Evolutionary conservation across 164 flowering plant species (phyloP), one percentile per base, ranked within the genome.

Genomic region (Platanus orientalis): DNA sequence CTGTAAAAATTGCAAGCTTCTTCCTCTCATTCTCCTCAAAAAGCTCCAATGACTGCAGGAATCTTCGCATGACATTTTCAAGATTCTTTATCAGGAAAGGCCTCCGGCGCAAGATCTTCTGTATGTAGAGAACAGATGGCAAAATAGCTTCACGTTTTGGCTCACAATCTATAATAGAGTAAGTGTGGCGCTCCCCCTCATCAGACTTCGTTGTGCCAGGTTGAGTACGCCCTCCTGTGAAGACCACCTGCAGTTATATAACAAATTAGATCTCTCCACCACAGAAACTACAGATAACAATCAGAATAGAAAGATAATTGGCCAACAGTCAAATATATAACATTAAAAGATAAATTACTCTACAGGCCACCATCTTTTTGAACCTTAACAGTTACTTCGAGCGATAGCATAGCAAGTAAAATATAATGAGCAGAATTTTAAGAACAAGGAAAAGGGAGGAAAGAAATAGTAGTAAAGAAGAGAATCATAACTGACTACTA

Each of bases 61-160:
- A 90, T 67, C 83, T 86, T 80, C 80, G 92, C 87, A 80, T 87
- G 62, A 93, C 98, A 93, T 93, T 93, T 87, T 90, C 98, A 61
- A 93, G 98, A 64, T 89, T 89, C 81, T 93, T 93, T 63, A 93
- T 93, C 64, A 93, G 93, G 70, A 93, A 93, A 32, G 98, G 97
- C 75, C 78, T 86, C 51, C 98, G 65, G 44, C 97, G 78, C 71
- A 93, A 54, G 52, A 90, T 86, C 83, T 93, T 90, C 80, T 90
- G 98, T 65, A 93, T 71, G 78, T 86, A 93, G 47, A 93, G 80
- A 13, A 90, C 96, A 83, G 80, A 93, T n/a, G 96, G 96, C 72
- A 89, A 72, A 70, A 93, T 83, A 32, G 78, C 78, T 77, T 90
- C 98, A 67, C 94, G 88, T 48, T 53, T 81, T 19, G 98, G 85